Evolutionary conservation across 108 stramenopile species (phyloP), one percentile per base, ranked within the genome.

Genomic region (Hondaea fermentalgiana): DNA sequence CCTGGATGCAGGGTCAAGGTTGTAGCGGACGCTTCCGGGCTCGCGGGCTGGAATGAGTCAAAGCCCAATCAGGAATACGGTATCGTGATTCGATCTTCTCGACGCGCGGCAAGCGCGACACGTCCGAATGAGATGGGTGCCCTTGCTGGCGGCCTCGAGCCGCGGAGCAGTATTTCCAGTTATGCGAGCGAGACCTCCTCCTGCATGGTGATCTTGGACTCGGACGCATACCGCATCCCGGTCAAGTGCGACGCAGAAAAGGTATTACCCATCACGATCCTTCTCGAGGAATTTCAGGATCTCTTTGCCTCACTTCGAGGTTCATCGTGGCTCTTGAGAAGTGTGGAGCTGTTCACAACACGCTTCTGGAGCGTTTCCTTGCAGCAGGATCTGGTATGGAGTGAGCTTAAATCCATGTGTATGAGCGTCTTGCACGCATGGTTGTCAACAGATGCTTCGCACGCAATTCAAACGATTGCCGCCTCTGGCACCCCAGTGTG

Each of bases 401-500:
- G 28, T 23, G 76, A 83, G 5, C 76, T 83, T 17, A 47, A 53
- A 23, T 28, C 76, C 45, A 53, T 83, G 76, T 53, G 49, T 17
- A 83, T 83, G 76, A 83, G 76, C 51, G 76, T 83, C 17, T 45
- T 83, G n/a, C 76, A 83, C 51, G 76, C 76, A 12, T 83, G 76
- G 76, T 45, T 83, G 49, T 83, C 76, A 12, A 83, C 76, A 3
- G 76, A 83, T 53, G 49, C 76, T 6, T 16, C 49, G 23, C 76
- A 83, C n/a, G 76, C 76, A 35, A 83, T 83, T 53, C 45, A 23
- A 8, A 53, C 45, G 6, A 83, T 83, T 23, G 76, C 76, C 6
- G 12, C 76, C 12, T 53, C 76, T 12, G 12, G 23, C 0, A 47
- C 76, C 2, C 45, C n/a, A 6, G 51, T 83, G 12, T 83, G 76